Conservation (phyloP, 2,329 filamentous ascomycete species). For the Colletotrichum sp. region DNA sequence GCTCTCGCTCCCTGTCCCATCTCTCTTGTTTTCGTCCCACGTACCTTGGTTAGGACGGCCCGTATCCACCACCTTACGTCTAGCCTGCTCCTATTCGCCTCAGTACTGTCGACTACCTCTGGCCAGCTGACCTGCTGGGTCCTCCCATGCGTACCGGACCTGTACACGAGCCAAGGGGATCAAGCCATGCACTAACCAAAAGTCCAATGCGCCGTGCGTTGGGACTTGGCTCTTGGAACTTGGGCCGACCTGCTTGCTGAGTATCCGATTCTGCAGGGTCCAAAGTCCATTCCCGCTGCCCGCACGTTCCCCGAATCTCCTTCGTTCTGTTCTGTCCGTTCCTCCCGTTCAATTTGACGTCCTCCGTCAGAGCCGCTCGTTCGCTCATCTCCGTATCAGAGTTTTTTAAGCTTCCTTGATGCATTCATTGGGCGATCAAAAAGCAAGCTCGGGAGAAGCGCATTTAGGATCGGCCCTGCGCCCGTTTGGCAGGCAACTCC, state of each 20-base stretch:
- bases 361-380: background rate
- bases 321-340: background rate
- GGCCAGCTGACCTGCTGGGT: constrained; percentile 11
- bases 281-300: constrained; percentile 6
- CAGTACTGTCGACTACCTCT: constrained; percentile 1
- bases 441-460: background rate
- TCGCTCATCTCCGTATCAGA: background rate
- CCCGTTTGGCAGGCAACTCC: background rate
- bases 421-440: background rate
- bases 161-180: constrained; percentile 8
- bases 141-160: background rate
- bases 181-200: constrained; percentile 1
- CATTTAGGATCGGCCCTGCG: background rate
- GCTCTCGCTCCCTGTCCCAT: background rate
- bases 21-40: background rate
- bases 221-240: background rate
- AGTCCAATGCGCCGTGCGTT: background rate
- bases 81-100: background rate
- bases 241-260: constrained; percentile 10
- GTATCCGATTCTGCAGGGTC: constrained; percentile 21
- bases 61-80: background rate
- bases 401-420: background rate
- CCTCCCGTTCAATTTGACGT: background rate
- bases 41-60: background rate
- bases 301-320: background rate